A percentile compares a stretch with the other conserved stretches of the same genome.
phyloP scores from a whole-genome alignment of 257 asterid genomes.

The Scutellaria minor region DNA sequence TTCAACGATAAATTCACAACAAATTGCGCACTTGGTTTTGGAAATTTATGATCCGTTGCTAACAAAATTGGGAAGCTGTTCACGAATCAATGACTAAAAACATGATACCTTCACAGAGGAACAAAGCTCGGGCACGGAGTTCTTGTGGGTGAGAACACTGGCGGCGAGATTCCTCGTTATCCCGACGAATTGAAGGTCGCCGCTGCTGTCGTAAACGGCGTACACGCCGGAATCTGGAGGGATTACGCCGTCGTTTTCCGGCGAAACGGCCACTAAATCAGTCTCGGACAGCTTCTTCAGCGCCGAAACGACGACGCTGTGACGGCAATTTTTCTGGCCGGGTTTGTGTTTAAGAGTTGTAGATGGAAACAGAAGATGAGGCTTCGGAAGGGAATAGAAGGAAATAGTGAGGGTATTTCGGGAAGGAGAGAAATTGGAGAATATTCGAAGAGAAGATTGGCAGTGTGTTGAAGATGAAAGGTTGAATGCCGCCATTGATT shows the following conservation, averaged over 20 bases:
- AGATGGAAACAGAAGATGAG: constrained; percentile 43
- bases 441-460: constrained; percentile 33
- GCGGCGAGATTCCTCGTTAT: constrained; percentile 82
- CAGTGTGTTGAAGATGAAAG: constrained; percentile 32
- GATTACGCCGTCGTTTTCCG: constrained; percentile 49
- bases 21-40: not conserved
- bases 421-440: constrained; percentile 40
- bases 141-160: constrained; percentile 70
- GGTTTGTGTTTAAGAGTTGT: constrained; percentile 38
- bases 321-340: constrained; percentile 41
- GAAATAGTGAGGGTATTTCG: constrained; percentile 44
- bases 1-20: not conserved
- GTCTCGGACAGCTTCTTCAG: constrained; percentile 70
- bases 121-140: constrained; percentile 85
- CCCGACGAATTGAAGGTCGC: constrained; percentile 85
- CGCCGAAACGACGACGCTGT: constrained; percentile 58
- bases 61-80: constrained; percentile 8
- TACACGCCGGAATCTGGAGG: constrained; percentile 85
- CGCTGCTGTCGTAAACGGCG: constrained; percentile 64
- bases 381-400: constrained; percentile 47
- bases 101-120: constrained; percentile 68
- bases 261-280: constrained; percentile 57
- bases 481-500: constrained; percentile 39
- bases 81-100: not conserved
- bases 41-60: not conserved